These are phyloP conservation scores for Phytophthora pini DNA, from an alignment of 352 stramenopile genomes.

Conservation along the genomic window DNA sequence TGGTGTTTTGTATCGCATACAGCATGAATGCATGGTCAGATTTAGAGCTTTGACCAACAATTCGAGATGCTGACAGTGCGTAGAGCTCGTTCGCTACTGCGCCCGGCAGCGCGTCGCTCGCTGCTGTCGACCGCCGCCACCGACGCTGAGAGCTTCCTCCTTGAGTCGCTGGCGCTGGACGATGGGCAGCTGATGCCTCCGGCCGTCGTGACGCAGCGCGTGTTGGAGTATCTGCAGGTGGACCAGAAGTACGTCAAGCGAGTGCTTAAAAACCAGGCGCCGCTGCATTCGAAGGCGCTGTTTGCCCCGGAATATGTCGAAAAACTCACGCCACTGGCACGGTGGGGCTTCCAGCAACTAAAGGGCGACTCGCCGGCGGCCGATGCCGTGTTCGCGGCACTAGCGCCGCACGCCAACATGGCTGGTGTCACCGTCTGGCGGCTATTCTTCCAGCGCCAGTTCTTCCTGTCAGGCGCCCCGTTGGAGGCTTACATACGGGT, in stretches of 20 bases:
- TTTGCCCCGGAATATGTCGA: slow-evolving; percentile 38
- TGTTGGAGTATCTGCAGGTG: slow-evolving; percentile 48
- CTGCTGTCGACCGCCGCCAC: slow-evolving; percentile 18
- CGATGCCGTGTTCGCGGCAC: slow-evolving; percentile 42
- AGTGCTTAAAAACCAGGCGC: slow-evolving; percentile 23
- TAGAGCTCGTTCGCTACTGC: slow-evolving; percentile 9
- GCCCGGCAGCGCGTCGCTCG: slow-evolving; percentile 3
- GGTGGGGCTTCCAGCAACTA: slow-evolving; percentile 45
- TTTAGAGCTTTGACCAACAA: background rate
- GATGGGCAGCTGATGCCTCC: slow-evolving; percentile 12
- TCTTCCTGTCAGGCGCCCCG: slow-evolving; percentile 59
- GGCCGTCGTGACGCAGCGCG: slow-evolving; percentile 24
- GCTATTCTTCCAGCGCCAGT: slow-evolving; percentile 69
- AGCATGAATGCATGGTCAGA: background rate
- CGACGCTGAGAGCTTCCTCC: slow-evolving; percentile 11
- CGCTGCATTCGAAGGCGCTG: slow-evolving; percentile 38
- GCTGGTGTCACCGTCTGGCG: slow-evolving; percentile 48
- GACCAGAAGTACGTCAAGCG: slow-evolving; percentile 21
- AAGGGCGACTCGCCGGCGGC: slow-evolving; percentile 10
- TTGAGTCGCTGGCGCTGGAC: slow-evolving; percentile 35
- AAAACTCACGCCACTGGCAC: slow-evolving; percentile 44
- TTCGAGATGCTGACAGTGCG: slow-evolving; percentile 17
- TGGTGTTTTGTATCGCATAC: background rate
- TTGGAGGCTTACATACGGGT: slow-evolving; percentile 48
- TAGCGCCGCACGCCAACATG: slow-evolving; percentile 66